A percentile compares a stretch with the other conserved stretches of the same genome.
Evolutionary conservation across 2,329 filamentous ascomycete genomes (phyloP).

Genomic region (Paecilomyces dactylethromorphus): DNA sequence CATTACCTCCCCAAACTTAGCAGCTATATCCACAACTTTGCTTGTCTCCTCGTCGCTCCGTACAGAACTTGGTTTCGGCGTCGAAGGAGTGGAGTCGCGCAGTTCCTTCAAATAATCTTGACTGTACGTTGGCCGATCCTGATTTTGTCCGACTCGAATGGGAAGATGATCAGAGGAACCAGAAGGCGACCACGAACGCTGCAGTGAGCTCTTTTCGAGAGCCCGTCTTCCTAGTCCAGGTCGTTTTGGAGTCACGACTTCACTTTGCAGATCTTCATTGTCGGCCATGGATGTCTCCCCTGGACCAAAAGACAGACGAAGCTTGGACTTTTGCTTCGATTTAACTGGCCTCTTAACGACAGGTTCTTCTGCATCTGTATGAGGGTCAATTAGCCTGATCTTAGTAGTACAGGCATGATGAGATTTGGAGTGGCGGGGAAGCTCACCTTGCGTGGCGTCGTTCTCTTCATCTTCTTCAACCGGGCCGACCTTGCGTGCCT

Average conservation of each 20-base stretch:
- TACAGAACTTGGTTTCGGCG: slow-evolving; percentile 48
- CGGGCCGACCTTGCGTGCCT: slow-evolving; percentile 70
- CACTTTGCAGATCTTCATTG: slow-evolving; percentile 47
- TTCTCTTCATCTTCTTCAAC: slow-evolving; percentile 57
- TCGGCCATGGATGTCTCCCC: slow-evolving; percentile 49
- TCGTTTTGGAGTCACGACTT: slow-evolving; percentile 54
- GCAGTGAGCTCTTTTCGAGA: slow-evolving; percentile 59
- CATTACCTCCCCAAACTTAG: slow-evolving; percentile 42
- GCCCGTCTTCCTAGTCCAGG: slow-evolving; percentile 57
- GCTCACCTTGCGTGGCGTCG: slow-evolving; percentile 36
- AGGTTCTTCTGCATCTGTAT: slow-evolving; percentile 38
- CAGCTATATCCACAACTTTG: slow-evolving; percentile 47
- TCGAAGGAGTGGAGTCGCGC: slow-evolving; percentile 76
- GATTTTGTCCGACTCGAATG: slow-evolving; percentile 54
- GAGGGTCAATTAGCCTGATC: slow-evolving; percentile 18
- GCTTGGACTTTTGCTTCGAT: slow-evolving; percentile 63
- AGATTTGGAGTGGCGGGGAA: slow-evolving; percentile 5
- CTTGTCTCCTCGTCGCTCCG: slow-evolving; percentile 40
- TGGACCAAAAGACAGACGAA: slow-evolving; percentile 71
- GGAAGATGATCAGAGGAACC: slow-evolving; percentile 48
- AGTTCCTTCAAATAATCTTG: slow-evolving; percentile 82
- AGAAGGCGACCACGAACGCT: slow-evolving; percentile 47
- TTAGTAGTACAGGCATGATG: slow-evolving; percentile 17
- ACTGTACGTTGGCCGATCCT: slow-evolving; percentile 72
- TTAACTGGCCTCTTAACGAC: slow-evolving; percentile 48